These are phyloP conservation scores for Sechiopsis laciniata DNA, from an alignment of 306 rosid species.

Conservation along the genomic window DNA sequence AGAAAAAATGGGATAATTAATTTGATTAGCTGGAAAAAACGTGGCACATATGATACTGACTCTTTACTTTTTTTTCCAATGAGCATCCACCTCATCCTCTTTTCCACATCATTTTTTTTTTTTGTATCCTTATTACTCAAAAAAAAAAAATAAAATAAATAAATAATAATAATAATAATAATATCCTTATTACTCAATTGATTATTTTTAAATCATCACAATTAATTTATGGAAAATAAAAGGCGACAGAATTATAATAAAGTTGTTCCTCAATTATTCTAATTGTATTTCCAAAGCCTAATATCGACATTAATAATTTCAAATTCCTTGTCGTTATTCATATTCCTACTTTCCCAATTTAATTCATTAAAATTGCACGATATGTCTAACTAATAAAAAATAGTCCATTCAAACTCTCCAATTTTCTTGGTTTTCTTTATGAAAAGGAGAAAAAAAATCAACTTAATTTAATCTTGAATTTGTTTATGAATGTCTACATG, in stretches of 20 bases:
- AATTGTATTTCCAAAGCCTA: conserved; percentile 1
- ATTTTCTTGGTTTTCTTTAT: not conserved
- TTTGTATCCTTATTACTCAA: not conserved
- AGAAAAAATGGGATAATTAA: not conserved
- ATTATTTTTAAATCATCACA: too few species aligned
- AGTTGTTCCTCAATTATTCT: not conserved
- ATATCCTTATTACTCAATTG: not conserved
- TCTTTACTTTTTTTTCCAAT: not conserved
- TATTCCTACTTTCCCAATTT: not conserved
- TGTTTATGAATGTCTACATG: not conserved
- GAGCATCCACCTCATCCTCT: conserved; percentile 11
- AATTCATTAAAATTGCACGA: not conserved
- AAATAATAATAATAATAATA: too few species aligned
- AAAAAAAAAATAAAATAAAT: too few species aligned
- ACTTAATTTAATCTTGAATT: not conserved
- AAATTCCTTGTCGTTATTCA: not conserved
- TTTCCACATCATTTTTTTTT: conserved; percentile 10
- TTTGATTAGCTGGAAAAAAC: conserved; percentile 23
- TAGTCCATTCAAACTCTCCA: not conserved
- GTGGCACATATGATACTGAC: conserved; percentile 20
- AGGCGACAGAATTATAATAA: not conserved
- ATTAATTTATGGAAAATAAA: not conserved
- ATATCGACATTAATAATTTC: not conserved
- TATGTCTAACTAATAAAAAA: not conserved
- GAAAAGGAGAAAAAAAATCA: too few species aligned